phyloP scores from a whole-genome alignment of 192 early-diverging fungal genomes.

The Coemansia erecta region DNA sequence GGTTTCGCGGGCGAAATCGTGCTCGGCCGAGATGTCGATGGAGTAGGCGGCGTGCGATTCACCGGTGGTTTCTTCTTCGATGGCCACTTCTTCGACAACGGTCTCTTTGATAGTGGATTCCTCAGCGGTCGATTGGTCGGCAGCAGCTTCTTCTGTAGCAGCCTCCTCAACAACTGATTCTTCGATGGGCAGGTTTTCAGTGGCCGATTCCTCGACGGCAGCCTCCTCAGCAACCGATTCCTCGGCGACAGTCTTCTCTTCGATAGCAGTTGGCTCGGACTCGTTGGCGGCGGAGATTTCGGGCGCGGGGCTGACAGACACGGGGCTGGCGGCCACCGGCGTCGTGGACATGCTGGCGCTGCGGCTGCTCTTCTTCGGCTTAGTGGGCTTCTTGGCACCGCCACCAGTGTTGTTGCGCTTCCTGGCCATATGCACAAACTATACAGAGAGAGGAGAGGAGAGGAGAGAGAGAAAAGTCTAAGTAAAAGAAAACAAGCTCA shows the following conservation, averaged over 20 bases:
- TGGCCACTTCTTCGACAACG: not conserved
- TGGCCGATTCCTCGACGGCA: not conserved
- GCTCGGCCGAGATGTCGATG: conserved; percentile 6
- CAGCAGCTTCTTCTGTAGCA: not conserved
- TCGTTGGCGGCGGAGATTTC: not conserved
- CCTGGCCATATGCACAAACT: conserved; percentile 22
- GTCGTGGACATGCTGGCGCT: conserved; percentile 21
- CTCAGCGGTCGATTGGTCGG: not conserved
- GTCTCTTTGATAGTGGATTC: not conserved
- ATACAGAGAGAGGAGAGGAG: not conserved
- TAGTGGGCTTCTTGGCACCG: conserved; percentile 12
- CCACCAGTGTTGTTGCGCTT: conserved; percentile 22
- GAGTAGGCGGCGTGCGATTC: conserved; percentile 7
- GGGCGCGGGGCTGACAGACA: not conserved
- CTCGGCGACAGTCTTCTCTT: not conserved
- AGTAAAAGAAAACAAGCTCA: no score
- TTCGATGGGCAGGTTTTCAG: not conserved
- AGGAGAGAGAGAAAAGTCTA: not conserved
- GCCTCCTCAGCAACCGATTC: not conserved
- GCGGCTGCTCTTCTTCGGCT: conserved; percentile 24
- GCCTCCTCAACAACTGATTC: not conserved
- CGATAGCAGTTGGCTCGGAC: not conserved
- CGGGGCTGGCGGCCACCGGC: conserved; percentile 11
- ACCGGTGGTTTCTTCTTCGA: not conserved
- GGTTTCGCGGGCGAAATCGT: not conserved